These are phyloP conservation scores for Lachnellula arida DNA, from an alignment of 2,329 filamentous ascomycete genomes.

Conservation along the genomic window DNA sequence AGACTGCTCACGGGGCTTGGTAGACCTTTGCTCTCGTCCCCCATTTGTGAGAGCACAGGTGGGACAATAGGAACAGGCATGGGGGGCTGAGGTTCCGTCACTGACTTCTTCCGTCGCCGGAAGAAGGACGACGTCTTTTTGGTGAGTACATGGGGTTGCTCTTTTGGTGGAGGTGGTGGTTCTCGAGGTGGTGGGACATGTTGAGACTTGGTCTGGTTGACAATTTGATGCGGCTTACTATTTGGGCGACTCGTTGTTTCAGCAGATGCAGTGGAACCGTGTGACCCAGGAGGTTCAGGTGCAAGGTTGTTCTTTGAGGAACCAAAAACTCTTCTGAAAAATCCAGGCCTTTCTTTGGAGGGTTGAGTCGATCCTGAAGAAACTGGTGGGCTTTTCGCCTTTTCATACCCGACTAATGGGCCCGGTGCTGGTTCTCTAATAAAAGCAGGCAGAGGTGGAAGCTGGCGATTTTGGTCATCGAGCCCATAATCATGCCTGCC, in stretches of 20 bases:
- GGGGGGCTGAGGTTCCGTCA: conserved; percentile 61
- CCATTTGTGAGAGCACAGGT: conserved; percentile 30
- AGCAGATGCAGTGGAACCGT: conserved; percentile 34
- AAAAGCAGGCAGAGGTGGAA: conserved; percentile 32
- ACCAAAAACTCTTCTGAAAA: conserved; percentile 86
- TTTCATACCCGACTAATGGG: conserved; percentile 48
- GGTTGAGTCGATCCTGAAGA: conserved; percentile 37
- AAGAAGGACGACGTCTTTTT: conserved; percentile 97
- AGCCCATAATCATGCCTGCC: conserved; percentile 33
- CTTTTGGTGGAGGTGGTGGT: conserved; percentile 26
- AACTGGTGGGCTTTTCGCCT: conserved; percentile 35
- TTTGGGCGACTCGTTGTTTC: conserved; percentile 37
- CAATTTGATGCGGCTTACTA: conserved; percentile 40
- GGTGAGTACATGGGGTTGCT: conserved; percentile 47
- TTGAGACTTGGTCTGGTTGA: conserved; percentile 43
- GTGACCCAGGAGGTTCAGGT: conserved; percentile 30
- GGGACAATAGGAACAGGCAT: conserved; percentile 47
- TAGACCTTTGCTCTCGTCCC: conserved; percentile 22
- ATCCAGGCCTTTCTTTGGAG: conserved; percentile 71
- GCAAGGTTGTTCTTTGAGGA: conserved; percentile 54
- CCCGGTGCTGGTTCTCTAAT: conserved; percentile 47
- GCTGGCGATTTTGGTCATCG: conserved; percentile 24
- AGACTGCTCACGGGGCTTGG: conserved; percentile 72
- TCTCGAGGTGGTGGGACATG: conserved; percentile 23
- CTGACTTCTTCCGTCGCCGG: conserved; percentile 84